Evolutionary conservation across 2,329 filamentous ascomycete genomes (phyloP).

Genomic region (Trichoderma arundinaceum): DNA sequence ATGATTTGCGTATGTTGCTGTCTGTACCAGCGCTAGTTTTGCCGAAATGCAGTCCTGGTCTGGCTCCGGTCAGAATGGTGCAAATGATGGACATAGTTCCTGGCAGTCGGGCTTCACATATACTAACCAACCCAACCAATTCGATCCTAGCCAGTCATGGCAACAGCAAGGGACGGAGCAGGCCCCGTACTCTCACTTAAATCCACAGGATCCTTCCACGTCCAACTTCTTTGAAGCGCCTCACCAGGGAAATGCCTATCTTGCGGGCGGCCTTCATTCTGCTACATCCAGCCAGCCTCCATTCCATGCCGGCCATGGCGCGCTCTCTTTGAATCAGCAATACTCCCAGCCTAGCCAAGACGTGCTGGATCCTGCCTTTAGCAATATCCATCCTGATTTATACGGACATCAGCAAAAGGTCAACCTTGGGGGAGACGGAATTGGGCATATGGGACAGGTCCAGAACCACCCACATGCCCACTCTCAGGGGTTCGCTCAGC

Average conservation of each 20-base stretch:
- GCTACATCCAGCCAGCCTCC: slow-evolving; percentile 39
- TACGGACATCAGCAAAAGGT: slow-evolving; percentile 47
- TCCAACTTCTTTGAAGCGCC: slow-evolving; percentile 46
- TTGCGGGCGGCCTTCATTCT: slow-evolving; percentile 41
- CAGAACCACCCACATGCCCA: slow-evolving; percentile 42
- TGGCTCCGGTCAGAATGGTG: slow-evolving; percentile 46
- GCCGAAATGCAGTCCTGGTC: slow-evolving; percentile 51
- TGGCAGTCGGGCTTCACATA: slow-evolving; percentile 47
- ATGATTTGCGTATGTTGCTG: slow-evolving; percentile 36
- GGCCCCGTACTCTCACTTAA: slow-evolving; percentile 43
- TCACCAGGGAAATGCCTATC: slow-evolving; percentile 44
- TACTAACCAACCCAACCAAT: slow-evolving; percentile 45
- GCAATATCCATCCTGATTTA: slow-evolving; percentile 46
- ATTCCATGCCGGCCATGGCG: slow-evolving; percentile 43
- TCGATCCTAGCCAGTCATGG: slow-evolving; percentile 49
- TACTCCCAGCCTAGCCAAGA: slow-evolving; percentile 44
- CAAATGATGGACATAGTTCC: slow-evolving; percentile 43
- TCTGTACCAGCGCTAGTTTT: slow-evolving; percentile 35
- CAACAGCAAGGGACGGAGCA: slow-evolving; percentile 46
- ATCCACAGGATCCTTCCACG: slow-evolving; percentile 41
- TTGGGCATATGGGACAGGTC: slow-evolving; percentile 39
- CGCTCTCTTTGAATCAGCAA: slow-evolving; percentile 44
- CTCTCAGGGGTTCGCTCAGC: slow-evolving; percentile 43
- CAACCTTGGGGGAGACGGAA: slow-evolving; percentile 35
- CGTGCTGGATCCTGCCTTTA: slow-evolving; percentile 47